Evolutionary conservation across 257 asterid genomes (phyloP), one percentile per base, ranked within the genome.

Genomic region (Solanum sitiens): DNA sequence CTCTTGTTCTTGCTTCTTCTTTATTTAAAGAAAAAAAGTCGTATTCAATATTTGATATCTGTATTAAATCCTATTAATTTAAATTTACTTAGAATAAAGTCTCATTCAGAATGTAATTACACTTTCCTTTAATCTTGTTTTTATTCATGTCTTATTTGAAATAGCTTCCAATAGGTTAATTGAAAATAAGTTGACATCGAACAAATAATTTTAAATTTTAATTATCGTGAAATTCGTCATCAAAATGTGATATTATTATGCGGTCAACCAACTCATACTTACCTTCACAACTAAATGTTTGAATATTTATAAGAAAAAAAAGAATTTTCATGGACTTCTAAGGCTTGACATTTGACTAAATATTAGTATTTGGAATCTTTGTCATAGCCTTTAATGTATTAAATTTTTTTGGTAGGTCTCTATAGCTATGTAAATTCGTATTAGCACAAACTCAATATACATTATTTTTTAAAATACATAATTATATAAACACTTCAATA

Each of bases 21-120:
- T 47, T 5, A 4, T 53, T 53, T 53, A 53, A 53, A 53, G 23
- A 7, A 53, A 53, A 53, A 53, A 16, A 6, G 6, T 16, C 0
- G 8, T 50, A 16, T 50, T 15, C 3, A 0, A 6, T 0, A 0
- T 50, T 2, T 50, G 59, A 50, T 8, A 50, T 2, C 0, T 13
- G 1, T 0, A 50, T 15, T 15, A 15, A 50, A 7, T 2, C 1
- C 0, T 15, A 16, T 0, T 5, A 50, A 50, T 50, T 0, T 50
- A 50, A 50, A 50, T 50, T 50, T 0, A 50, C 3, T 1, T 5
- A 50, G 8, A 0, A 50, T 15, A 50, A 8, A 50, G 21, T 5
- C 21, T 50, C 21, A 50, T 50, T 50, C 21, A 0, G 0, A 47
- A 50, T 3, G 8, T 50, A 50, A 50, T 50, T 50, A 5, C 7